Percentiles rank a stretch among this genome's conserved stretches.
These are phyloP conservation scores for Pachysandra terminalis DNA, from an alignment of 164 flowering plant species.

Conservation along the genomic window DNA sequence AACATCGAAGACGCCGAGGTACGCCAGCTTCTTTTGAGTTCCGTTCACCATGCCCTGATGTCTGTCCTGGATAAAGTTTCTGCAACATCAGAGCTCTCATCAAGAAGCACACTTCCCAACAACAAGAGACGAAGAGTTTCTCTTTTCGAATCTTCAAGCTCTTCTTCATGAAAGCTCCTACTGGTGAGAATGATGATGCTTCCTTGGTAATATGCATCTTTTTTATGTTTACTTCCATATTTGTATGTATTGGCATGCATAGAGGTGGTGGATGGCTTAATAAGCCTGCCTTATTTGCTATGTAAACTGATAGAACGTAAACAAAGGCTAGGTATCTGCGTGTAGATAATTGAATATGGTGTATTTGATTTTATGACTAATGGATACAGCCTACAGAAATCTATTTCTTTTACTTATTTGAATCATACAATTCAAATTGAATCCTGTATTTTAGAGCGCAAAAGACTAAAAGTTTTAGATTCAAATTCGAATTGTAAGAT, in stretches of 20 bases:
- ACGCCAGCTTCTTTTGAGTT: slow-evolving; percentile 25
- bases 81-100: slow-evolving; percentile 42
- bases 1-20: slow-evolving; percentile 26
- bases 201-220: background rate
- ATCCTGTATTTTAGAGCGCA: no score
- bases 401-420: no score
- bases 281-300: background rate
- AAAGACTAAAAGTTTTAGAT: no score
- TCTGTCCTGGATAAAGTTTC: slow-evolving; percentile 58
- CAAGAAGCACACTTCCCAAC: slow-evolving; percentile 34
- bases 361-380: slow-evolving; percentile 4
- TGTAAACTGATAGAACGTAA: background rate
- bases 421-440: no score
- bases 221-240: background rate
- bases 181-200: background rate
- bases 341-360: slow-evolving; percentile 1
- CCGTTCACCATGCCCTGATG: slow-evolving; percentile 50
- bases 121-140: slow-evolving; percentile 60
- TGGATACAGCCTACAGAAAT: no score
- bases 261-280: background rate
- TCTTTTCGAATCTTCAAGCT: slow-evolving; percentile 45
- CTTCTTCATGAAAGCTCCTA: slow-evolving; percentile 41
- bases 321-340: background rate
- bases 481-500: no score
- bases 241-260: background rate